Conservation (phyloP, 2,329 filamentous ascomycete species). For the Cylindrodendrum hubeiense region DNA sequence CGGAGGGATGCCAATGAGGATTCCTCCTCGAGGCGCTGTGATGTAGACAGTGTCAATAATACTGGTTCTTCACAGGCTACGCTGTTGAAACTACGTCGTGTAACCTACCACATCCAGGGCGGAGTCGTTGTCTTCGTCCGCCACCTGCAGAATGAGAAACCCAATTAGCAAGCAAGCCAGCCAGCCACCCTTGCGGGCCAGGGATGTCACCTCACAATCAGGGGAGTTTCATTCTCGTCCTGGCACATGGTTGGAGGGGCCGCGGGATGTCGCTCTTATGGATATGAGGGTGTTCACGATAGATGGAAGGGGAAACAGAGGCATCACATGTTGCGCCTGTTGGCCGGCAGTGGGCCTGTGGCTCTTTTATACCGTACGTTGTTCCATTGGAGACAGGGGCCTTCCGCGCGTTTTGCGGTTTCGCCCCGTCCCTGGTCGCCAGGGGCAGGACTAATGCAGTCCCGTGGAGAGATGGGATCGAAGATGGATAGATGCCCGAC, state of each 20-base stretch:
- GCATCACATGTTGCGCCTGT: neutral
- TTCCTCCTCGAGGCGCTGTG: slow-evolving; percentile 17
- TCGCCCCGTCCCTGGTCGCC: neutral
- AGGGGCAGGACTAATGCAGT: neutral
- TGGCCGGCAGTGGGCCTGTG: neutral
- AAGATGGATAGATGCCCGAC: neutral
- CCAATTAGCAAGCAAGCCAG: neutral
- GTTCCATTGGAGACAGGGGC: neutral
- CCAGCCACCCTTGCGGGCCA: neutral
- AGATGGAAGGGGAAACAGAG: neutral
- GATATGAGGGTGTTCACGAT: neutral
- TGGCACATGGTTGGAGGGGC: neutral
- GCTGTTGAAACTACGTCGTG: neutral
- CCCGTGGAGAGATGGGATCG: neutral
- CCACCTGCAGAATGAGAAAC: neutral
- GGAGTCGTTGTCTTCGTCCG: slow-evolving; percentile 15
- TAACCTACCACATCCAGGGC: slow-evolving; percentile 14
- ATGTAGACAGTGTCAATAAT: neutral
- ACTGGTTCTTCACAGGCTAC: neutral
- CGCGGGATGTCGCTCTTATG: neutral
- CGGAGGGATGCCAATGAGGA: slow-evolving; percentile 28
- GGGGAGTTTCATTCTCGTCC: neutral
- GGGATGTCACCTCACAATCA: slow-evolving; percentile 6
- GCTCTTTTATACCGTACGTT: neutral
- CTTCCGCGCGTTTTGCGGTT: neutral